Conservation (phyloP, 2,329 filamentous ascomycete species). For the Thyridium curvatum region DNA sequence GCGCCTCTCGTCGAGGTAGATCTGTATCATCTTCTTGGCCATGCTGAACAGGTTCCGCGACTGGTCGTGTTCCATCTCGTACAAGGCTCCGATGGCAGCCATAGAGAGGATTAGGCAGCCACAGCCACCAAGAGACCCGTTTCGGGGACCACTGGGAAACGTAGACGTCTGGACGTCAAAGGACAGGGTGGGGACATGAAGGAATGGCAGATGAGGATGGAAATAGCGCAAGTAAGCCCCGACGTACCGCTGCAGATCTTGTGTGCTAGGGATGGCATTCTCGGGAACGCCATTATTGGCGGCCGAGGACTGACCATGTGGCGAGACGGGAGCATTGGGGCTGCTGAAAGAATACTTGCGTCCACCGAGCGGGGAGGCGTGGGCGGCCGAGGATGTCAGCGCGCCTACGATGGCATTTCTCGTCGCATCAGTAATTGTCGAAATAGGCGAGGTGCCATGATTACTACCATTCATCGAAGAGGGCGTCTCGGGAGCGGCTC, state of each 20-base stretch:
- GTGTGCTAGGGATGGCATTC: constrained; percentile 65
- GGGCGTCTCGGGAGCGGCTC: constrained; percentile 63
- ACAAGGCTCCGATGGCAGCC: constrained; percentile 68
- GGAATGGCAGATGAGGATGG: constrained; percentile 90
- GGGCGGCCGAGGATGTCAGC: constrained; percentile 36
- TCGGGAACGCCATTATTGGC: constrained; percentile 46
- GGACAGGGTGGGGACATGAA: constrained; percentile 85
- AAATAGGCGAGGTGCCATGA: constrained; percentile 51
- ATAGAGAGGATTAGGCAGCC: constrained; percentile 84
- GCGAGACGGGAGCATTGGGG: constrained; percentile 47
- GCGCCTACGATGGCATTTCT: constrained; percentile 55
- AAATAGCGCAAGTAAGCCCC: constrained; percentile 87
- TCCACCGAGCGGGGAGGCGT: constrained; percentile 47
- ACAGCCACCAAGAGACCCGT: constrained; percentile 56
- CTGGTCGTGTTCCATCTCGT: constrained; percentile 74
- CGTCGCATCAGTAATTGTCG: constrained; percentile 60
- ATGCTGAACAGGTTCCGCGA: constrained; percentile 86
- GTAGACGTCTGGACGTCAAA: constrained; percentile 59
- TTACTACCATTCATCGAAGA: constrained; percentile 62
- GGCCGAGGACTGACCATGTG: constrained; percentile 39
- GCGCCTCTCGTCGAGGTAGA: constrained; percentile 85
- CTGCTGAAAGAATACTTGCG: constrained; percentile 60
- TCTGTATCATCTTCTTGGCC: constrained; percentile 90
- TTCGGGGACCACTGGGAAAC: no score
- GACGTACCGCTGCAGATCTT: constrained; percentile 85